Base-by-base conservation (phyloP, 208 protist species). In the Trypanosoma avium region DNA sequence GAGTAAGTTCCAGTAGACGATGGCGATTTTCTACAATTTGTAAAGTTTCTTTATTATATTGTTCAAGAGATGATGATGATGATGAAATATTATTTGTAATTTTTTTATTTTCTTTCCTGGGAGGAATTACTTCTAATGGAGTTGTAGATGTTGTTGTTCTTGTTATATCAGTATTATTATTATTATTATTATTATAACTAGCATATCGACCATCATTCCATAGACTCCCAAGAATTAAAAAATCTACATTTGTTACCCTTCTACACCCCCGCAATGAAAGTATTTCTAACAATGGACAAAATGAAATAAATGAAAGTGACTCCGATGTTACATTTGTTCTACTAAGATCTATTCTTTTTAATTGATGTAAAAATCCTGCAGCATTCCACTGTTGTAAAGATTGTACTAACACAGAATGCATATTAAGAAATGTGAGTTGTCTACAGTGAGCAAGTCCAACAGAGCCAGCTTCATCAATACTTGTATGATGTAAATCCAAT, bases 401-500 rank as follows among this genome's bases (percentile, higher is more conserved):
- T 26, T 36, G 22, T 26, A 40, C 45, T 33, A 36, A 21, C 13
- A 36, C 36, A 35, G 63, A 69, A 49, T 52, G 48, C 50, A 52
- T 57, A 19, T 42, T 61, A 24, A 61, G 35, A 19, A 24, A 46
- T 27, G 22, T 61, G 55, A 61, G 55, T 24, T 61, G 38, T 32
- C 12, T 6, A 24, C 55, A 61, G 1, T 49, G 55, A 19, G 42
- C 55, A 33, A 61, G 55, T 3, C 38, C 55, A 30, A 22, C 55
- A 21, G 40, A 49, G 5, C 55, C 33, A 13, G 32, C 71, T 0
- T 64, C 64, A 32, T 65, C 67, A 27, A 88, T 61, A 40, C 30
- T 59, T n/a, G 81, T 88, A 74, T 88, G 81, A 57, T 88, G 78
- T 1, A 88, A 65, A 38, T 88, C 81, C 21, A 88, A 74, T 49